A percentile compares a stretch with the other conserved stretches of the same genome.
These are phyloP conservation scores for Pythium rhizo-oryzae DNA, from an alignment of 352 stramenopile genomes.

Conservation along the genomic window DNA sequence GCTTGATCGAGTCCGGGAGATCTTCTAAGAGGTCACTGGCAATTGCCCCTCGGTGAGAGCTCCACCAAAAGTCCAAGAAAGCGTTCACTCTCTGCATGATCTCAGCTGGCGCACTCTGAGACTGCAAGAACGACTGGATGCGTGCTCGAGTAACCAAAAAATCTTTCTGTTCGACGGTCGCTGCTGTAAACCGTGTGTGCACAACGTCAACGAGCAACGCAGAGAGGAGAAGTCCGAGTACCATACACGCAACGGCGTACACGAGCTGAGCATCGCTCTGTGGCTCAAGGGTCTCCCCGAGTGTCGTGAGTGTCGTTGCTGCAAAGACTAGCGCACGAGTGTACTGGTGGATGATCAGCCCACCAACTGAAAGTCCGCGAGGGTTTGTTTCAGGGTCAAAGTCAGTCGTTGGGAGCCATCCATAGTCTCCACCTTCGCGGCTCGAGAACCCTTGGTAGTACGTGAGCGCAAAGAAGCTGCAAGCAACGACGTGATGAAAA, in stretches of 20 bases:
- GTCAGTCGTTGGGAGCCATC: constrained; percentile 19
- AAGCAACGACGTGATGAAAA: constrained; percentile 29
- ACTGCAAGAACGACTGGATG: constrained; percentile 58
- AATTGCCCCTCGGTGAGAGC: constrained; percentile 52
- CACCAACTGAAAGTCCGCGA: neutral
- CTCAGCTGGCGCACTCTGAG: constrained; percentile 39
- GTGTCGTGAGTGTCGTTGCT: constrained; percentile 44
- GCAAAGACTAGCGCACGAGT: constrained; percentile 44
- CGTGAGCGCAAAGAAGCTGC: constrained; percentile 34
- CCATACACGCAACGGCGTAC: constrained; percentile 45
- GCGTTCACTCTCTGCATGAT: constrained; percentile 59
- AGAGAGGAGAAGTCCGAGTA: constrained; percentile 45
- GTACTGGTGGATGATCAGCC: constrained; percentile 40
- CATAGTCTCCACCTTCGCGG: neutral
- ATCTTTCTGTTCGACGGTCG: constrained; percentile 61
- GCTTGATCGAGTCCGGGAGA: constrained; percentile 55
- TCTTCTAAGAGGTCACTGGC: constrained; percentile 51
- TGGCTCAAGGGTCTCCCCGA: constrained; percentile 50
- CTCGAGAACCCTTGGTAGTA: constrained; percentile 29
- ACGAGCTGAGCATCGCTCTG: constrained; percentile 34
- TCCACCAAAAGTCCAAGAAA: constrained; percentile 79
- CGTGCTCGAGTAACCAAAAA: constrained; percentile 54
- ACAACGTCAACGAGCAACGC: constrained; percentile 49
- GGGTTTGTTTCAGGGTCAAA: neutral
- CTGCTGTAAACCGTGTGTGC: constrained; percentile 51